Conservation (phyloP, 169 alveolate genomes). For the Eimeria acervulina region DNA sequence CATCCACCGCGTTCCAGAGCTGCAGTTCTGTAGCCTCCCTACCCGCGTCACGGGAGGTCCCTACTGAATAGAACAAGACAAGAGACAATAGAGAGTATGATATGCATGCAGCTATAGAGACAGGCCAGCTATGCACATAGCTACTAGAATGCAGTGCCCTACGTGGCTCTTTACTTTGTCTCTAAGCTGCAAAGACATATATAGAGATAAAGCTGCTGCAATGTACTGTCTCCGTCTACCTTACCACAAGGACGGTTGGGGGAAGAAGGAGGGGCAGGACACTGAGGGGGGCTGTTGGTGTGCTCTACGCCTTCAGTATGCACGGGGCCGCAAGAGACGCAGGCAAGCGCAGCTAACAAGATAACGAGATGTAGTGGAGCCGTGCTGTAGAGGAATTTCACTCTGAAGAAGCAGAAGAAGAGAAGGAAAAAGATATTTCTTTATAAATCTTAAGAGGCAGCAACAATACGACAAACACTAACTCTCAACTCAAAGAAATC, state of each 20-base stretch:
- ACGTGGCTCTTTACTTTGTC: too few relatives aligned
- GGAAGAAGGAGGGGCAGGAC: constrained; percentile 14
- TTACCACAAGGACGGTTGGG: neutral
- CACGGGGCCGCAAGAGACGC: neutral
- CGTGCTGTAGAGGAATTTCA: neutral
- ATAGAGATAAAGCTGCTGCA: too few relatives aligned
- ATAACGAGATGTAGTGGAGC: neutral
- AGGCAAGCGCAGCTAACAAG: neutral
- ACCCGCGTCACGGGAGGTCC: neutral
- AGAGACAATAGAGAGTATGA: neutral
- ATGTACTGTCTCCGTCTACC: neutral
- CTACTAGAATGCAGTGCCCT: too few relatives aligned
- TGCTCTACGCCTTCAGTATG: neutral
- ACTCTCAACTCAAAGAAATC: too few relatives aligned
- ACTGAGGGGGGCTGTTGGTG: neutral
- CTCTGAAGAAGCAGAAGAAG: neutral
- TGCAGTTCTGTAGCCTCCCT: neutral
- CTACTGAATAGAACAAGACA: neutral
- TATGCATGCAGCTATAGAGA: neutral
- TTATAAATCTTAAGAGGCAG: too few relatives aligned
- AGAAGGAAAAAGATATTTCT: neutral
- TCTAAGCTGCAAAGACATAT: too few relatives aligned
- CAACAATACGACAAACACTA: too few relatives aligned
- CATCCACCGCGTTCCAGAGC: neutral
- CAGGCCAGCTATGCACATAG: too few relatives aligned